These are phyloP conservation scores for Chlorella sp. DNA, from an alignment of 139 green algal genomes.

Conservation along the genomic window DNA sequence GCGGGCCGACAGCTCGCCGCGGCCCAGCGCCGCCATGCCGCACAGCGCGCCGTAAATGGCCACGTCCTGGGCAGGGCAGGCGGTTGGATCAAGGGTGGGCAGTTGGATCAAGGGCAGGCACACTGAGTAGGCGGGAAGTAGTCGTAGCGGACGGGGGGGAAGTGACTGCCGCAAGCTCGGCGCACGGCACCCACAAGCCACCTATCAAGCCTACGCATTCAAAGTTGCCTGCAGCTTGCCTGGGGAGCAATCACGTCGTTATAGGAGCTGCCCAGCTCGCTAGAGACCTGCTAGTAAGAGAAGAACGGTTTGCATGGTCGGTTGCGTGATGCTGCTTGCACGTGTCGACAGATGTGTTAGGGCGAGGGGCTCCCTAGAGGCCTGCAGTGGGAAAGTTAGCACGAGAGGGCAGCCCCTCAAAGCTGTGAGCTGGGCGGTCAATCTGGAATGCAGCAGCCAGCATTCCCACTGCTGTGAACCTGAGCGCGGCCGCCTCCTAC, in stretches of 20 bases:
- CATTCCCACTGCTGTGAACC: neutral
- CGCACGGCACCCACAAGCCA: too few species aligned
- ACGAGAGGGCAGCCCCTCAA: too few species aligned
- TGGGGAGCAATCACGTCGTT: slow-evolving; percentile 77
- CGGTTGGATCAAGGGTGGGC: too few species aligned
- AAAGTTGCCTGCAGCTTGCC: neutral
- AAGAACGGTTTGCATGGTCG: too few species aligned
- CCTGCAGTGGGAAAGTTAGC: too few species aligned
- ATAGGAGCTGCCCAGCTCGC: slow-evolving; percentile 80
- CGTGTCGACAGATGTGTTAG: too few species aligned
- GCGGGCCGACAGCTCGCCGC: slow-evolving; percentile 69
- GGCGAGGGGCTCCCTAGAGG: too few species aligned
- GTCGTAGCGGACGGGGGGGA: too few species aligned
- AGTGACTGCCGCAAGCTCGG: too few species aligned
- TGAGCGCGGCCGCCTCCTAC: too few species aligned
- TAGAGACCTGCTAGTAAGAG: slow-evolving; percentile 47
- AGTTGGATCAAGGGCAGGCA: neutral
- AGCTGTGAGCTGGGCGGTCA: too few species aligned
- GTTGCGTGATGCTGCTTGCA: too few species aligned
- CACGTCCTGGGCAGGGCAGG: slow-evolving; percentile 65
- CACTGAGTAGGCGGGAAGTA: neutral
- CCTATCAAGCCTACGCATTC: neutral
- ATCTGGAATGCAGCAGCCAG: neutral
- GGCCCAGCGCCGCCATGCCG: slow-evolving; percentile 87
- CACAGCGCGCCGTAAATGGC: slow-evolving; percentile 89